Evolutionary conservation across 495 filamentous ascomycete genomes (phyloP).

Genomic region (Trichoderma parareesei): DNA sequence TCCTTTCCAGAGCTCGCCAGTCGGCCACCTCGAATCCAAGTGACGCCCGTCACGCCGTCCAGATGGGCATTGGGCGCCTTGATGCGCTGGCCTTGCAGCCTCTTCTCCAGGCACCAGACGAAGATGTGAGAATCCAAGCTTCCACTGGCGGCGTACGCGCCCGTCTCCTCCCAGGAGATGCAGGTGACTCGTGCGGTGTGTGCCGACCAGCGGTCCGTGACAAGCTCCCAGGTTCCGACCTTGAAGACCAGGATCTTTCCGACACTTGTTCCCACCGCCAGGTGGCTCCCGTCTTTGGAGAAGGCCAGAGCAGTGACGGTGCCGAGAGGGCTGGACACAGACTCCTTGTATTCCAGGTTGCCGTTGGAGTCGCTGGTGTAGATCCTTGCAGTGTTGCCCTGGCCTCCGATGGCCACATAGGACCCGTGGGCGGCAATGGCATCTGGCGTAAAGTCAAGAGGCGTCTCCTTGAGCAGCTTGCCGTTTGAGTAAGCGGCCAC

Average conservation of each 20-base stretch:
- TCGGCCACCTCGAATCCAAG: constrained; percentile 66
- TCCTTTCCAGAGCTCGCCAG: constrained; percentile 77
- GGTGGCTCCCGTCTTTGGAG: constrained; percentile 58
- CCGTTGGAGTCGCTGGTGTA: constrained; percentile 49
- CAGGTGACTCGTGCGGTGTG: constrained; percentile 81
- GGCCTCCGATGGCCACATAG: constrained; percentile 66
- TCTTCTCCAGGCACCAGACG: constrained; percentile 82
- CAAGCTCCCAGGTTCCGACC: constrained; percentile 49
- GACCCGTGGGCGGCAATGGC: constrained; percentile 58
- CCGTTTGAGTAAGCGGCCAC: constrained; percentile 59
- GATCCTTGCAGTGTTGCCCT: constrained; percentile 63
- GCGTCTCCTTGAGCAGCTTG: constrained; percentile 40
- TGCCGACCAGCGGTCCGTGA: constrained; percentile 77
- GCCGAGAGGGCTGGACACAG: constrained; percentile 45
- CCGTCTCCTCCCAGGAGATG: constrained; percentile 72
- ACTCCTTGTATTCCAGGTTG: constrained; percentile 33
- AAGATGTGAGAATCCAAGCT: constrained; percentile 83
- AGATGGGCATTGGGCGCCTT: constrained; percentile 83
- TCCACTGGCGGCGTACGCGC: constrained; percentile 73
- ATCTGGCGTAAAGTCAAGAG: constrained; percentile 50
- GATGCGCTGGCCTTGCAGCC: constrained; percentile 58
- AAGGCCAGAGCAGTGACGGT: constrained; percentile 66
- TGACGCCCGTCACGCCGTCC: constrained; percentile 85
- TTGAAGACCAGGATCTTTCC: constrained; percentile 79
- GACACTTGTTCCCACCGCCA: constrained; percentile 74